Base-by-base conservation (phyloP, 2,329 filamentous ascomycete species). In the Clonostachys byssicola region DNA sequence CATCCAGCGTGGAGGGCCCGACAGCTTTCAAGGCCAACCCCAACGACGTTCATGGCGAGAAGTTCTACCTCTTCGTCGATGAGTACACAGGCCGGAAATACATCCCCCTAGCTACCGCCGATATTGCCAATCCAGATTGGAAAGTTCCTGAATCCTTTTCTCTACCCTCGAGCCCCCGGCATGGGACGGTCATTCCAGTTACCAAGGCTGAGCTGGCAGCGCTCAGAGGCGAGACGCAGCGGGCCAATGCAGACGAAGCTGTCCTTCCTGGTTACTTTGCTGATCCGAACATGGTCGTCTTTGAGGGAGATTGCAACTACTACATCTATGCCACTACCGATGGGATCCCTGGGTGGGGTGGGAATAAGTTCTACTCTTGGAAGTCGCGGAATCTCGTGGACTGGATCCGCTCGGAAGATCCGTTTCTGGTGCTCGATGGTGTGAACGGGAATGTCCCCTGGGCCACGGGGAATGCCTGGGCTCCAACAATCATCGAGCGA, bases 391-490 rank as follows among this genome's bases (percentile, higher is more conserved):
- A 76, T 47, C 63, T 76, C 2, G 63, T 66, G 1, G 52, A 57
- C 16, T 76, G 73, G 73, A 66, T 62, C 2, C 63, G 68, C 20
- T 60, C 64, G 4, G 55, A 61, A 1, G 44, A 68, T 13, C 71
- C 73, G 0, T 66, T 77, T 52, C 63, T 76, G 17, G 67, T 63
- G 0, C 66, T 77, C 2, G 66, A 75, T 40, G 71, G 71, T n/a
- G 60, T 63, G 0, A 60, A 56, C 20, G 72, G 72, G 12, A 74
- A 84, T 48, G 73, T 86, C 1, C 80, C 81, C 2, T 86, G 83
- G 83, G 81, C 80, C 0, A 75, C 70, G 2, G 83, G 84, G 50
- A 84, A 85, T 54, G 75, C 84, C 5, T 86, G 83, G 83, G 83
- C 83, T 0, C 83, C 83, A 0, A 81, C 83, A 45, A 83, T 83